Evolutionary conservation across 306 rosid genomes (phyloP), one percentile per base, ranked within the genome.

Genomic region (Trifolium pratense): DNA sequence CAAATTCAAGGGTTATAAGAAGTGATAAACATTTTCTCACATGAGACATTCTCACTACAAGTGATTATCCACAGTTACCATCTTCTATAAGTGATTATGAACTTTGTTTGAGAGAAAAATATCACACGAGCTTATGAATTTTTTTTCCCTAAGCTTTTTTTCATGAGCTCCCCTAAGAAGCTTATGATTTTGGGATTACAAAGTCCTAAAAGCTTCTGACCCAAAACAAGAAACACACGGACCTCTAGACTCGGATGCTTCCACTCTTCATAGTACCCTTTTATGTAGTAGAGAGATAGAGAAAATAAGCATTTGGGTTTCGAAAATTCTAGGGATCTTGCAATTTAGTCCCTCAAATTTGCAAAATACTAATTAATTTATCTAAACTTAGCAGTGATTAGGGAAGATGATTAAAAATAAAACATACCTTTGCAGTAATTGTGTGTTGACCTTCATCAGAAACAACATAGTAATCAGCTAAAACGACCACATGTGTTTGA

Each of bases 391-490:
- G 5, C 60, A 51, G 14, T 12, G 67, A 51, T 34, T 26, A 26
- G 20, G 29, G 31, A 43, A 58, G 29, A 76, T 17, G 29, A 76
- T 13, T 56, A 57, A 31, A 3, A 3, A 55, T 20, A 25, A 25
- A 63, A 63, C 66, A 37, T 12, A 82, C 88, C 82, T 36, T 62
- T 52, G 23, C 84, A 5, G 82, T 75, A 61, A 81, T 21, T 5
- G 65, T 68, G 2, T 66, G 75, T 37, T 25, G 53, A 53, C 1
- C 20, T 0, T 72, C 71, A 5, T 46, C 78, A 25, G 36, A 5
- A 1, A 81, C 37, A 39, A 75, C 84, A 63, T 81, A 79, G 75
- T 85, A 85, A 78, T 85, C 86, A 17, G 82, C 88, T 77, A 85
- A 79, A 68, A 85, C 88, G 15, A 85, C 86, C 0, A 82, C 75